Evolutionary conservation across 2,329 filamentous ascomycete genomes (phyloP), one percentile per base, ranked within the genome.

Genomic region (Trichoderma sp.): DNA sequence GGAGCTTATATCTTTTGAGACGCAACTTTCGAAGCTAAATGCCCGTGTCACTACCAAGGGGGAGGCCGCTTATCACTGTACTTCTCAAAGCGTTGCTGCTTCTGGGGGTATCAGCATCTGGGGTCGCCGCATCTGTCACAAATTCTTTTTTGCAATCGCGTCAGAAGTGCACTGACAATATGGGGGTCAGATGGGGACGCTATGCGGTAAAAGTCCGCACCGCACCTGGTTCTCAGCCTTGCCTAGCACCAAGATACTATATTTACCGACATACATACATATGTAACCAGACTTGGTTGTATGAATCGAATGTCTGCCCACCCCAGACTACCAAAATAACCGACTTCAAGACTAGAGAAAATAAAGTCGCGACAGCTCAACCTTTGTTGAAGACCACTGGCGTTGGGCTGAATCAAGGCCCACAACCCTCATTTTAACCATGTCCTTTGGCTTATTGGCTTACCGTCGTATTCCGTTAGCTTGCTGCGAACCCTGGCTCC

Each of bases 1-100:
- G 32, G 62, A 53, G 43, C 62, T 34, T 53, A 26, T 34, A 13
- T 53, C 4, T 32, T 65, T 65, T 32, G 39, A 50, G 62, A 53
- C n/a, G 9, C 43, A 65, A 53, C 17, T 65, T 65, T 65, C 62
- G 62, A 65, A 9, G 43, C 62, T 53, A 65, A 65, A 65, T 47
- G 28, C 2, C 17, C 13, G 50, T 65, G n/a, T 50, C n/a, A 50
- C 39, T 53, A 9, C 12, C 30, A 28, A 47, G 15, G 62, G 28
- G 43, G n/a, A 34, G 8, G 39, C n/a, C 12, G 62, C 62, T 65
- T 34, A 65, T 23, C 20, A 23, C 30, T 30, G 17, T 34, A 32
- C 17, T 11, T 23, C 47, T 23, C 20, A 6, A 53, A 11, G 11
- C 47, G 47, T 53, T 53, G n/a, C 47, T 5, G 1, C 5, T 53